Conservation (phyloP, 2,329 filamentous ascomycete genomes). For the Thielaviopsis cerberus region DNA sequence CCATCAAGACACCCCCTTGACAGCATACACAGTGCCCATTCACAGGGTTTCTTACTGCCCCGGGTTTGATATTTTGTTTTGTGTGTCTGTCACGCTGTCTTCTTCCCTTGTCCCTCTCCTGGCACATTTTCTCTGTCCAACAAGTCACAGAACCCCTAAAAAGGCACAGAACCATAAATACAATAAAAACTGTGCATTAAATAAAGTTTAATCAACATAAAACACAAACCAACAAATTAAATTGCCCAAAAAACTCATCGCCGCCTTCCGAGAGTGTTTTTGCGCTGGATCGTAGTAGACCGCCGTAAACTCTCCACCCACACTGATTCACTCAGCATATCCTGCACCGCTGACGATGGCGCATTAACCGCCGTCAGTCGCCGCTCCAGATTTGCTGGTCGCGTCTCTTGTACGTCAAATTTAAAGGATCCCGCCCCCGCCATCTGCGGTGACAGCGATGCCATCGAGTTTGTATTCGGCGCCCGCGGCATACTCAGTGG, state of each 20-base stretch:
- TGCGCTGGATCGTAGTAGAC: constrained; percentile 51
- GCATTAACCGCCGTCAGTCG: constrained; percentile 10
- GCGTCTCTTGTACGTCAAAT: constrained; percentile 35
- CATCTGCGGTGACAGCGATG: constrained; percentile 22
- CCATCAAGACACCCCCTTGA: too few relatives aligned
- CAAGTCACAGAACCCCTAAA: too few relatives aligned
- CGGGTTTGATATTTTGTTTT: too few relatives aligned
- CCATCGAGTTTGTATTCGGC: constrained; percentile 15
- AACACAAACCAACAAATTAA: not conserved
- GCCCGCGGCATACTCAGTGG: constrained; percentile 36
- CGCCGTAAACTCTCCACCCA: constrained; percentile 87
- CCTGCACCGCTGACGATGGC: constrained; percentile 34
- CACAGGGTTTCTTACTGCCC: too few relatives aligned
- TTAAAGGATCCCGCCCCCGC: constrained; percentile 35
- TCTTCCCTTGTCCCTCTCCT: too few relatives aligned
- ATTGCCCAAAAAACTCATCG: constrained; percentile 3
- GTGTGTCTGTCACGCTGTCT: too few relatives aligned
- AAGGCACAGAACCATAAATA: not conserved
- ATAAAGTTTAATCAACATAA: not conserved
- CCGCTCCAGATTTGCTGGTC: constrained; percentile 13
- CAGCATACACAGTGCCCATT: too few relatives aligned
- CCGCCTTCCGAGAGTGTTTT: not conserved
- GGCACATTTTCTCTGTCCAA: too few relatives aligned
- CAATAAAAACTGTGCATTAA: not conserved
- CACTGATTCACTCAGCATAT: constrained; percentile 71